Evolutionary conservation across 257 asterid species (phyloP), one percentile per base, ranked within the genome.

Genomic region (Haberlea rhodopensis): DNA sequence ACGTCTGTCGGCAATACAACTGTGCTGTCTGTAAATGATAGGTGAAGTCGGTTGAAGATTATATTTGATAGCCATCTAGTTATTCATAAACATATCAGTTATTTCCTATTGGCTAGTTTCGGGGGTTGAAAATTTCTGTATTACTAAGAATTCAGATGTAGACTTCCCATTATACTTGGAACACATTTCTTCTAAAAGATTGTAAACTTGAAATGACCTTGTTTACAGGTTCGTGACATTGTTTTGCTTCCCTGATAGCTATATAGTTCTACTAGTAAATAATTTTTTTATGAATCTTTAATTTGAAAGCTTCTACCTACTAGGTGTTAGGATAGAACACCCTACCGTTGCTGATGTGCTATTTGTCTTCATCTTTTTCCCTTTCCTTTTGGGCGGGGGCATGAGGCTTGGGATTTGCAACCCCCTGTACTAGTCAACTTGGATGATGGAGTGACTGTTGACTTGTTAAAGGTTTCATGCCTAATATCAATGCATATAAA

Each of bases 21-120:
- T 28, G 22, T 51, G n/a, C 23, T 61, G 63, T 62, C 57, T 66
- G 15, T 37, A 16, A 26, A 37, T 37, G 16, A 22, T 48, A 55
- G 69, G 57, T 26, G 52, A 27, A 54, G 15, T 59, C 53, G 59
- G 32, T 56, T 55, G 48, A 57, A 43, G 63, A 67, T 68, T 54
- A 28, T 64, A 29, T 40, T 56, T 49, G 62, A 71, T 53, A 51
- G 22, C 20, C 70, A 49, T 53, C 57, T 24, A 32, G 21, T 16
- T 49, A 21, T 53, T 37, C 52, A 54, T 62, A 40, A 24, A 55
- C 23, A 40, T 51, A 62, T n/a, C 51, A 24, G 43, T 49, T 26
- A 65, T 59, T 49, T 43, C 48, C 25, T 40, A 16, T 65, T 63
- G 68, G 32, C 68, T 67, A 69, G 62, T 57, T 46, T 15, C 66